Conservation (phyloP, 305 asterid genomes). For the Solanum hybrid region DNA sequence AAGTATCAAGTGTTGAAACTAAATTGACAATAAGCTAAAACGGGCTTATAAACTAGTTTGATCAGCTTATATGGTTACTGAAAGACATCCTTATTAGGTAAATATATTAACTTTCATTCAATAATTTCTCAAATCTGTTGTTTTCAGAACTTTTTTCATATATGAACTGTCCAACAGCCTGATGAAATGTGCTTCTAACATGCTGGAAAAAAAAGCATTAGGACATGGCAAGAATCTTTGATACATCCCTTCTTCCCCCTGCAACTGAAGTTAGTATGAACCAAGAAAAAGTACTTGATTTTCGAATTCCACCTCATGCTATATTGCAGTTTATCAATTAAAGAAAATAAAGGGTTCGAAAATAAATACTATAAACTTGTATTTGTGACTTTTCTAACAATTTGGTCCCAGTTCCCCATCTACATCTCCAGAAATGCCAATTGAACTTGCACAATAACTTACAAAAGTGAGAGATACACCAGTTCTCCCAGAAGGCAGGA, state of each 20-base stretch:
- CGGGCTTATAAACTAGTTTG: not conserved
- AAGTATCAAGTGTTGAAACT: not conserved
- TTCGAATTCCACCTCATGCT: not conserved
- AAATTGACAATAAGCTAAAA: not conserved
- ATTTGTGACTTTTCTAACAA: conserved; percentile 1
- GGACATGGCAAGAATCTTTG: conserved; percentile 59
- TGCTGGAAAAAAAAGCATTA: conserved; percentile 56
- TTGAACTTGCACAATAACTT: not conserved
- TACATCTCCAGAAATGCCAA: not conserved
- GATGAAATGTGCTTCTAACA: conserved; percentile 51
- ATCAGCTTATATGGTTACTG: not conserved
- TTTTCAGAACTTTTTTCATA: conserved; percentile 15
- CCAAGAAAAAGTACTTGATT: not conserved
- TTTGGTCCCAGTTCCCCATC: not conserved
- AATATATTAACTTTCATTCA: not conserved
- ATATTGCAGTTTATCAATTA: not conserved
- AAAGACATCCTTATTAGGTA: not conserved
- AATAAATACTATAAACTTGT: not conserved
- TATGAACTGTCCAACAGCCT: conserved; percentile 48
- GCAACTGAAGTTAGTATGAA: not conserved
- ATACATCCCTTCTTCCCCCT: conserved; percentile 66
- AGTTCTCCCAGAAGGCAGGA: not conserved
- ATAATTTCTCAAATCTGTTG: not conserved
- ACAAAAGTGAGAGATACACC: not conserved
- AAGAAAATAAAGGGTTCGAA: not conserved